phyloP scores from a whole-genome alignment of 441 rosid species.

The Pelargonium australe region DNA sequence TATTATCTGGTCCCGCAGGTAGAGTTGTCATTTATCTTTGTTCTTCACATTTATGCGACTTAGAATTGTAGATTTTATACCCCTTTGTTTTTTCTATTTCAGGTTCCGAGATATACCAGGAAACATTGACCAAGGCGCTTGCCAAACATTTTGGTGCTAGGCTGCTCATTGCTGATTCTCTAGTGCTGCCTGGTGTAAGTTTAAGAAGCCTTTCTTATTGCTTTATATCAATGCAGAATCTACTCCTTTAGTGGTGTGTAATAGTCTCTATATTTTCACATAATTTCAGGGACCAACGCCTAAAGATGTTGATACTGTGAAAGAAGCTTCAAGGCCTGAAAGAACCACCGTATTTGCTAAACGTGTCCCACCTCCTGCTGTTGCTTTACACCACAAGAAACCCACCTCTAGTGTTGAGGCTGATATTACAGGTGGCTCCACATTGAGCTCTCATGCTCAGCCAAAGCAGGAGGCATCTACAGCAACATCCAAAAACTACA shows the following conservation, averaged over 20 bases:
- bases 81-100: conserved; percentile 15
- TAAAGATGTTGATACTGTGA: conserved; percentile 60
- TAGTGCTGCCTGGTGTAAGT: conserved; percentile 90
- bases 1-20: conserved; percentile 98
- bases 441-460: conserved; percentile 59
- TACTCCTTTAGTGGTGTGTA: not conserved
- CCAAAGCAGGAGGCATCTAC: conserved; percentile 91
- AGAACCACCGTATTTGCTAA: conserved; percentile 61
- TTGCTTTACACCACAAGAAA: conserved; percentile 58
- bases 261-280: conserved; percentile 8
- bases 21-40: conserved; percentile 4
- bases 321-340: conserved; percentile 70
- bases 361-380: conserved; percentile 56
- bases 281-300: conserved; percentile 58
- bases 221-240: not conserved
- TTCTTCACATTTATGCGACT: not conserved
- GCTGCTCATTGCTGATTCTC: conserved; percentile 75
- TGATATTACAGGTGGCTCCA: conserved; percentile 86
- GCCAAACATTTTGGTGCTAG: conserved; percentile 81
- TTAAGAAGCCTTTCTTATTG: conserved; percentile 13
- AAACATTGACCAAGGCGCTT: conserved; percentile 83
- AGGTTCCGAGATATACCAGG: conserved; percentile 99
- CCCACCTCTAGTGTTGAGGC: conserved; percentile 95
- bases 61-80: not conserved
- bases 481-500: conserved; percentile 79